Percentiles rank a stretch among this genome's conserved stretches.
phyloP scores from a whole-genome alignment of 2,329 filamentous ascomycete genomes.

The Fusarium coicis region DNA sequence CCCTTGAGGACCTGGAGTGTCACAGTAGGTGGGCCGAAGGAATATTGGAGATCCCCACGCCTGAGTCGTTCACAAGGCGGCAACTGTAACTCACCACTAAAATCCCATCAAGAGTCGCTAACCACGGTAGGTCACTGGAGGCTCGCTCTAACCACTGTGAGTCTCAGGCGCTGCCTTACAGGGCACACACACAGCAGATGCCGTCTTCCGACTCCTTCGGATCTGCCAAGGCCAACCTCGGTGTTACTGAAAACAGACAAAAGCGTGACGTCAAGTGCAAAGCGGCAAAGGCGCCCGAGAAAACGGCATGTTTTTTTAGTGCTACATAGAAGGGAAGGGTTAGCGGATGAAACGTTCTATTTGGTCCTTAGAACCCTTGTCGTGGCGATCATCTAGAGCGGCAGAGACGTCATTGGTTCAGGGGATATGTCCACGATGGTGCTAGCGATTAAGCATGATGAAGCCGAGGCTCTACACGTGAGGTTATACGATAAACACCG shows the following conservation, averaged over 20 bases:
- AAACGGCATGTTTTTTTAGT: not conserved
- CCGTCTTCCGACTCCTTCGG: conserved; percentile 34
- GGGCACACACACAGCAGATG: conserved; percentile 7
- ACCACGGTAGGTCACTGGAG: too few relatives aligned
- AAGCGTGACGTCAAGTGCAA: conserved; percentile 27
- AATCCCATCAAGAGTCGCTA: too few relatives aligned
- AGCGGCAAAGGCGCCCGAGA: conserved; percentile 28
- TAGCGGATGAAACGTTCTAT: conserved; percentile 16
- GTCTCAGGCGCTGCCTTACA: conserved; percentile 1
- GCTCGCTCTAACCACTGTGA: too few relatives aligned
- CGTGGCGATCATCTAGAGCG: conserved; percentile 11
- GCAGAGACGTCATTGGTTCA: conserved; percentile 25
- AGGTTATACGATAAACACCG: not conserved
- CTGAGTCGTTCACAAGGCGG: conserved; percentile 18
- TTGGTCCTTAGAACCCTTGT: not conserved
- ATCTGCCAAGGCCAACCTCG: conserved; percentile 41
- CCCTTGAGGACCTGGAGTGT: not conserved
- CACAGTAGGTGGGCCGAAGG: not conserved
- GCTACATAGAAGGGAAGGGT: not conserved
- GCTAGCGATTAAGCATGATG: not conserved
- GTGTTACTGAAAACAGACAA: conserved; percentile 27
- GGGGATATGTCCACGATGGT: not conserved
- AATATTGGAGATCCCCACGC: not conserved
- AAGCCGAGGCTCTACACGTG: not conserved
- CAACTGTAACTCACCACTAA: not conserved